Percentiles rank a stretch among this genome's conserved stretches.
These are phyloP conservation scores for Eucalyptus cloeziana DNA, from an alignment of 345 rosid species.

Conservation along the genomic window DNA sequence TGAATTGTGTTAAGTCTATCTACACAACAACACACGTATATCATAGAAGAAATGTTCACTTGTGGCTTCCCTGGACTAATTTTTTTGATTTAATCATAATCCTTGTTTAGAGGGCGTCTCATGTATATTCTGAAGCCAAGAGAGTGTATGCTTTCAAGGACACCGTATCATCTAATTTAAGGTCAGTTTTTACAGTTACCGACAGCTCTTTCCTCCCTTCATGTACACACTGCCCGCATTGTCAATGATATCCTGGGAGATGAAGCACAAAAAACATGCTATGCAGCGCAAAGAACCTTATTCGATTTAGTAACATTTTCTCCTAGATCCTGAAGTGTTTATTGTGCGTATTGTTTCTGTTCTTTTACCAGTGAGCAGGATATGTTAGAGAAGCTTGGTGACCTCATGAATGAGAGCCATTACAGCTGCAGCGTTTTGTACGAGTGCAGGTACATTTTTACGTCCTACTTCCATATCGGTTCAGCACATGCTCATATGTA, in stretches of 20 bases:
- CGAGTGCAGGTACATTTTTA: conserved; percentile 72
- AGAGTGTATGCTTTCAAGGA: conserved; percentile 85
- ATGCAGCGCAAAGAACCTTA: background rate
- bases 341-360: background rate
- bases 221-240: background rate
- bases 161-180: conserved; percentile 51
- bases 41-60: background rate
- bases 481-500: background rate
- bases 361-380: conserved; percentile 63
- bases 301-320: background rate
- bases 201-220: background rate
- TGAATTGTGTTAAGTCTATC: background rate
- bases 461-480: background rate
- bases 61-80: background rate
- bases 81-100: background rate
- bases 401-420: conserved; percentile 93
- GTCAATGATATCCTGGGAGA: background rate
- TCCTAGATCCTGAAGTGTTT: background rate
- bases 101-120: conserved; percentile 69
- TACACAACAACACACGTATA: background rate
- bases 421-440: conserved; percentile 81
- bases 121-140: conserved; percentile 84
- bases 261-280: background rate
- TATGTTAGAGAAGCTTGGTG: conserved; percentile 77
- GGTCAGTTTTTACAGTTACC: conserved; percentile 14